Percentiles rank a stretch among this genome's conserved stretches.
Evolutionary conservation across 2,329 filamentous ascomycete species (phyloP).

Genomic region (Camillea tinctor): DNA sequence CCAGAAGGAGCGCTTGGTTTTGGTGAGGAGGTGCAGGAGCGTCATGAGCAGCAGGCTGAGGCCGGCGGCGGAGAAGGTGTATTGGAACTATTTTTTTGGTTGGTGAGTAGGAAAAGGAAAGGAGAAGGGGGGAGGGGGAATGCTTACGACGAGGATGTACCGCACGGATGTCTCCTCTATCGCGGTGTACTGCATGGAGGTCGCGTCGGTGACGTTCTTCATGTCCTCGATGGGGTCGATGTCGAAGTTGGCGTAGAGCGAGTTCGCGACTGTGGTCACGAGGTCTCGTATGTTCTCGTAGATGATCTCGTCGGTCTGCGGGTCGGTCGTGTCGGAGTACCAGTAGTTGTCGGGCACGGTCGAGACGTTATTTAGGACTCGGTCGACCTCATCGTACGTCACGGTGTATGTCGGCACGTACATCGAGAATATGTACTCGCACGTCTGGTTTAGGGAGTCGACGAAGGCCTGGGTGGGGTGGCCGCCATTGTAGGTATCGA

Average conservation of each 20-base stretch:
- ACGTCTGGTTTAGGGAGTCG: slow-evolving; percentile 2
- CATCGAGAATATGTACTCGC: slow-evolving; percentile 1
- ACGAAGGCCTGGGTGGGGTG: slow-evolving; percentile 7
- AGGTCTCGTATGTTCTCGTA: too few relatives aligned
- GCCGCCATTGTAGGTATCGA: neutral
- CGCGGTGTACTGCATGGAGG: neutral
- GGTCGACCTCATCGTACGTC: neutral
- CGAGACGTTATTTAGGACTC: neutral
- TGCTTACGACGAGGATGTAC: slow-evolving; percentile 6
- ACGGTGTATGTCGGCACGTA: neutral
- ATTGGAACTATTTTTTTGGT: slow-evolving; percentile 13
- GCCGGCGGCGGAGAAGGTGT: slow-evolving; percentile 22
- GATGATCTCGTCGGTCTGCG: too few relatives aligned
- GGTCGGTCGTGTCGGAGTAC: neutral
- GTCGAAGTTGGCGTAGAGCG: slow-evolving; percentile 22
- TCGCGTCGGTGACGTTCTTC: neutral
- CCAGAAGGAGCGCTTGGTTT: slow-evolving; percentile 20
- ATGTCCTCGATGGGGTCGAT: slow-evolving; percentile 13
- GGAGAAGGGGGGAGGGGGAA: too few relatives aligned
- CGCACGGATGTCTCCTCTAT: neutral
- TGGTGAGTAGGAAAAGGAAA: too few relatives aligned
- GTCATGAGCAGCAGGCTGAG: slow-evolving; percentile 25
- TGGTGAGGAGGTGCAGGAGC: slow-evolving; percentile 18
- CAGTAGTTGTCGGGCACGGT: slow-evolving; percentile 5
- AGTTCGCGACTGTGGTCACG: slow-evolving; percentile 14